Conservation (phyloP, 2,329 filamentous ascomycete species). For the Fusarium falciforme region DNA sequence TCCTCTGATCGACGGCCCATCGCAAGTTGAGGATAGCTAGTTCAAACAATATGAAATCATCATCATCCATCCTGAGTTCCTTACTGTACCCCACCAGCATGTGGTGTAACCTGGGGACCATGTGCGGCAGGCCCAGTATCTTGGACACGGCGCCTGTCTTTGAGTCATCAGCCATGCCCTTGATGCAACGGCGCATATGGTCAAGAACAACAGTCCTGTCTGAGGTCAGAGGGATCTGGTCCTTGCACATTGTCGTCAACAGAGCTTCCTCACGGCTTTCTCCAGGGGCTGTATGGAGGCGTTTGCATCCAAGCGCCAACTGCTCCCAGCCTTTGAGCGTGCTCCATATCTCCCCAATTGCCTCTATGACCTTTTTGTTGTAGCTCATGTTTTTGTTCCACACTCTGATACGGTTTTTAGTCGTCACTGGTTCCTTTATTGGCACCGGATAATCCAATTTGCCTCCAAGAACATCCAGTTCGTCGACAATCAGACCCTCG, state of each 20-base stretch:
- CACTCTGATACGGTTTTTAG: background rate
- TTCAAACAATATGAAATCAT: background rate
- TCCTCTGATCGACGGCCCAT: slow-evolving; percentile 7
- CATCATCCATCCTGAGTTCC: background rate
- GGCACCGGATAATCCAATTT: background rate
- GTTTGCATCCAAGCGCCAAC: background rate
- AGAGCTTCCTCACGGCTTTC: background rate
- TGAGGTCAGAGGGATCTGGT: background rate
- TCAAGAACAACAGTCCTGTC: background rate
- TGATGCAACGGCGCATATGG: background rate
- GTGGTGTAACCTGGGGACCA: background rate
- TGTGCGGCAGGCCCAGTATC: background rate
- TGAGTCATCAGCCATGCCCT: background rate
- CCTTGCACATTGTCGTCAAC: background rate
- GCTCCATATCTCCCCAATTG: background rate
- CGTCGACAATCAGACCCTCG: background rate
- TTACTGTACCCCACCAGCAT: background rate
- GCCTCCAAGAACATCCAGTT: background rate
- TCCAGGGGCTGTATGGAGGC: background rate
- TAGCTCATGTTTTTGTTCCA: background rate
- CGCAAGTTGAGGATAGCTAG: background rate
- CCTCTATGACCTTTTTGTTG: background rate
- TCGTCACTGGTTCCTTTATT: background rate
- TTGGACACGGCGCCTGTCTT: background rate
- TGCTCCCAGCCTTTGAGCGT: background rate